Conservation (phyloP, 2,329 filamentous ascomycete genomes). For the Tothia fuscella region DNA sequence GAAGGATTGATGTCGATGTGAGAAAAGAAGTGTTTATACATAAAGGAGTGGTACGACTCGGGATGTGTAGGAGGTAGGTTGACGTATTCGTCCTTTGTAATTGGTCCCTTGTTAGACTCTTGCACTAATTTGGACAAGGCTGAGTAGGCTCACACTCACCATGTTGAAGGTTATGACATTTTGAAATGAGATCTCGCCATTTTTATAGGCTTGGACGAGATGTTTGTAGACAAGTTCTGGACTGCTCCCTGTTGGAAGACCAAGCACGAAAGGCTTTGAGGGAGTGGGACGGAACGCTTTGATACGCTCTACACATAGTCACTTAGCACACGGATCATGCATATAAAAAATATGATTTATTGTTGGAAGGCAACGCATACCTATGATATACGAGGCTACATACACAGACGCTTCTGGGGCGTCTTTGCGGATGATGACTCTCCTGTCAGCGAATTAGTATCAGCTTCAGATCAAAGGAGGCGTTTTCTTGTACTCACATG, state of each 20-base stretch:
- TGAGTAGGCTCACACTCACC: too few relatives aligned
- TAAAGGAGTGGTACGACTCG: constrained; percentile 81
- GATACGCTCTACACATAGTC: constrained; percentile 50
- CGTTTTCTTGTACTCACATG: too few relatives aligned
- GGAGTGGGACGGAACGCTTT: constrained; percentile 62
- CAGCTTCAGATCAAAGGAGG: too few relatives aligned
- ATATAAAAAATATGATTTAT: neutral
- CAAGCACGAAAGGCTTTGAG: constrained; percentile 66
- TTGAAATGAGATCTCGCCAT: constrained; percentile 67
- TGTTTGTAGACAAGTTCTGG: constrained; percentile 67
- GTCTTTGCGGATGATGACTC: constrained; percentile 71
- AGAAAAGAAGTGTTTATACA: constrained; percentile 88
- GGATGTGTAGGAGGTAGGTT: constrained; percentile 71
- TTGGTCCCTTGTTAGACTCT: too few relatives aligned
- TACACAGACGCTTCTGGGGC: constrained; percentile 57
- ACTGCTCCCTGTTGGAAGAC: constrained; percentile 72
- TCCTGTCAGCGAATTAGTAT: constrained; percentile 39
- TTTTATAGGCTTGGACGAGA: constrained; percentile 59
- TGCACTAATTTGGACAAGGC: constrained; percentile 29
- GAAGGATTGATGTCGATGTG: constrained; percentile 69
- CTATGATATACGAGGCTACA: constrained; percentile 70
- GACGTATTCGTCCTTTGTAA: constrained; percentile 86
- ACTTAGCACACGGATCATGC: neutral
- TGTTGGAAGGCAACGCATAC: constrained; percentile 29
- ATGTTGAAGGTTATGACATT: constrained; percentile 91